Evolutionary conservation across 2,329 filamentous ascomycete species (phyloP).

Genomic region (Fusarium mangiferae): DNA sequence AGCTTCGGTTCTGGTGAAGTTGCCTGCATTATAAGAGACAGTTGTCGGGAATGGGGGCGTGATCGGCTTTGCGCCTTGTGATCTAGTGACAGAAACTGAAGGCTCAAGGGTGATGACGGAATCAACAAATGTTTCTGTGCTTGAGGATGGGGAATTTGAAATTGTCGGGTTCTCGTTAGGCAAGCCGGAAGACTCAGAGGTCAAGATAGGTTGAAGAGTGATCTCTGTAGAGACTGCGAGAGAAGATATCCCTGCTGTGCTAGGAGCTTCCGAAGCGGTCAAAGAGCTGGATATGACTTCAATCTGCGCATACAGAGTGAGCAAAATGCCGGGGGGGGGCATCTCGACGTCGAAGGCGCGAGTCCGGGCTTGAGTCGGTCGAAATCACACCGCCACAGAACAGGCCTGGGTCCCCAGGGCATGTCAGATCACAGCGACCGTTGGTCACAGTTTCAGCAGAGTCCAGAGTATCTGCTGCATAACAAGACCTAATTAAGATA

Average conservation of each 20-base stretch:
- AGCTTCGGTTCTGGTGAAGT: neutral
- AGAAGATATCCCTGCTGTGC: neutral
- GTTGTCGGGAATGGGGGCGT: neutral
- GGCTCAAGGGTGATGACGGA: neutral
- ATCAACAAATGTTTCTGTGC: neutral
- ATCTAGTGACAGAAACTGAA: neutral
- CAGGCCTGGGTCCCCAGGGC: neutral
- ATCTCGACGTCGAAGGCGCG: neutral
- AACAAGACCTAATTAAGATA: neutral
- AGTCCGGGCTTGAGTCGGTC: neutral
- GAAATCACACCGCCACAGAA: neutral
- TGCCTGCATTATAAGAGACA: neutral
- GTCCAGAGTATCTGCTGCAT: neutral
- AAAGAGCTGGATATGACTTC: neutral
- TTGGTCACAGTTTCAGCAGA: neutral
- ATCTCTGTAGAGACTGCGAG: neutral
- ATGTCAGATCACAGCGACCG: neutral
- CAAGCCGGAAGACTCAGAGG: neutral
- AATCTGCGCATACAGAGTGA: neutral
- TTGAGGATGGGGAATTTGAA: neutral
- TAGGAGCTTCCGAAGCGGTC: neutral
- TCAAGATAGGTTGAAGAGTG: neutral
- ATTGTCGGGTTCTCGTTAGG: neutral
- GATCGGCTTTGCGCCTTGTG: neutral
- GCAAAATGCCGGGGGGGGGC: neutral